phyloP scores from a whole-genome alignment of 257 asterid species.

The Scutellaria minor region DNA sequence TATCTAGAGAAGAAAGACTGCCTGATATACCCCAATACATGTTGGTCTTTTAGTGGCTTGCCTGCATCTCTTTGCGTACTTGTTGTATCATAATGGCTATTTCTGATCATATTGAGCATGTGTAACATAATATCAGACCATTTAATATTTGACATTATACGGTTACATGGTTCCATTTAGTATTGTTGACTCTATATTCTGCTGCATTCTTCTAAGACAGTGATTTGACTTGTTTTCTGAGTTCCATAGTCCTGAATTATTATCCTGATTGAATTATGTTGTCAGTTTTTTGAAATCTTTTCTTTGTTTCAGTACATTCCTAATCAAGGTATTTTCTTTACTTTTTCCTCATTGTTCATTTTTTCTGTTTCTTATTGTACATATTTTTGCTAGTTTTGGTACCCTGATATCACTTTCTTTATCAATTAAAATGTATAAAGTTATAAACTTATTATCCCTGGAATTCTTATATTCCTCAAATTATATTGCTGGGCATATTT shows the following conservation, averaged over 20 bases:
- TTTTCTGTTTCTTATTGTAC: neutral
- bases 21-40: neutral
- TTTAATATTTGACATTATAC: neutral
- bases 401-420: neutral
- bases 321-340: conserved; percentile 11
- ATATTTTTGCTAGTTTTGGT: neutral
- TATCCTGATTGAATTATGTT: neutral
- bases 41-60: conserved; percentile 3
- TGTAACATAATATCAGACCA: neutral
- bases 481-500: conserved; percentile 16
- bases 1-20: neutral
- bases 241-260: neutral
- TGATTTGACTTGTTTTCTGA: neutral
- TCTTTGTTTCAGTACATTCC: neutral
- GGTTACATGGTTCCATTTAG: neutral
- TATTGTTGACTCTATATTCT: conserved; percentile 17
- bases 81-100: neutral
- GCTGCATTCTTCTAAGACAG: neutral
- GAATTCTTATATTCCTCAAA: conserved; percentile 4
- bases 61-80: neutral
- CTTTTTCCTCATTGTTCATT: neutral
- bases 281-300: neutral
- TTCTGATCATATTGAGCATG: conserved; percentile 1
- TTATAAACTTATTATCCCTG: neutral
- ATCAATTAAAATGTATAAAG: neutral